Percentiles rank a stretch among this genome's conserved stretches.
Conservation (phyloP, 2,329 filamentous ascomycete species). For the Gyromitra esculenta region DNA sequence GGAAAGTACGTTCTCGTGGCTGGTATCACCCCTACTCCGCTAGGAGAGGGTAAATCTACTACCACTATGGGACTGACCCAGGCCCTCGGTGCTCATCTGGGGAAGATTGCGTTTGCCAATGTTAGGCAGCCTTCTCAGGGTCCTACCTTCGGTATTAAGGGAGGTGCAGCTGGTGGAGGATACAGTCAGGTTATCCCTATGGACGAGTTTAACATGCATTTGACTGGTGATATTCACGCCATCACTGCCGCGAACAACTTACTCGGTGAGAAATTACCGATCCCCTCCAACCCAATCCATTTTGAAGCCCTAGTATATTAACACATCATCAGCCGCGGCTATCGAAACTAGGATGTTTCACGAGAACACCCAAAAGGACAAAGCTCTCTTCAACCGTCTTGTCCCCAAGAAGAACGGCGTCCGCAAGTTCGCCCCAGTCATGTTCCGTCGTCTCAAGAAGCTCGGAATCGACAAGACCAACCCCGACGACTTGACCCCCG, state of each 20-base stretch:
- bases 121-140: slow-evolving; percentile 97
- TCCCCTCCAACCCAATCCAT: not conserved
- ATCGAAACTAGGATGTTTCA: slow-evolving; percentile 99
- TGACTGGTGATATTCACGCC: slow-evolving; percentile 97
- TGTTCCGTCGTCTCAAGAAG: slow-evolving; percentile 94
- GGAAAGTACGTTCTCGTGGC: slow-evolving; percentile 93
- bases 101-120: slow-evolving; percentile 91
- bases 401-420: slow-evolving; percentile 91
- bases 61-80: slow-evolving; percentile 96
- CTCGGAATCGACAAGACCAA: slow-evolving; percentile 95
- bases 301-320: not conserved
- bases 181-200: slow-evolving; percentile 99
- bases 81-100: slow-evolving; percentile 87
- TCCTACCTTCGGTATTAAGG: slow-evolving; percentile 98
- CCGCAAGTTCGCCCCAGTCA: slow-evolving; percentile 84
- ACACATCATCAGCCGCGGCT: slow-evolving; percentile 72
- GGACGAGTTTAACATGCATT: slow-evolving; percentile 98
- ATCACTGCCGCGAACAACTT: slow-evolving; percentile 98
- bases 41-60: slow-evolving; percentile 97
- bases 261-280: slow-evolving; percentile 62
- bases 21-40: slow-evolving; percentile 93
- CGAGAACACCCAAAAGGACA: slow-evolving; percentile 93
- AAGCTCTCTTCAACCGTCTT: slow-evolving; percentile 83
- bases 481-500: slow-evolving; percentile 86
- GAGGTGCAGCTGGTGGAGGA: slow-evolving; percentile 93